Base-by-base conservation (phyloP, 2,329 filamentous ascomycete species). In the Fragosphaeria purpurea region DNA sequence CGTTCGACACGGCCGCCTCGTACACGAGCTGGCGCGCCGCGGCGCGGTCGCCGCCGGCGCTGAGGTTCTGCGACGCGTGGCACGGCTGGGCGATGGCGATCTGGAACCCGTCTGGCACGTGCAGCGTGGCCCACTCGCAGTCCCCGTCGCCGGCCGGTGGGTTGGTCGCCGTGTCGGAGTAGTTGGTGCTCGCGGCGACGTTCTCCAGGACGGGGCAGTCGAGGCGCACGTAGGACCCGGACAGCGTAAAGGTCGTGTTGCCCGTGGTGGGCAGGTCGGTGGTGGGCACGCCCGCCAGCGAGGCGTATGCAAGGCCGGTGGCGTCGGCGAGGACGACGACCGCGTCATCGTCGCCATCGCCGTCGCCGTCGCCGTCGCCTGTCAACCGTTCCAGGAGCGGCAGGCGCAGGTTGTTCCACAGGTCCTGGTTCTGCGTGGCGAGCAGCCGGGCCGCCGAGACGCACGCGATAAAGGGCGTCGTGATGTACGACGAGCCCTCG, bases 371-470 rank as follows among this genome's bases (percentile, higher is more conserved):
- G 22, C 34, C 35, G 13, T 8, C 13, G 6, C 13, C 38, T 32
- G 52, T 50, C 10, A 54, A 44, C 10, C 4, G 6, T 42, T 52
- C 53, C 30, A 54, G 33, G 40, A 39, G 22, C 2, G 53, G 53
- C 6, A 55, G 33, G 7, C 50, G 50, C 6, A 50, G 11, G 42
- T 52, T 55, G 35, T 50, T 50, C 53, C 53, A 55, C 6, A 50
- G 30, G 32, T 55, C 50, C 49, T 52, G 50, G 45, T 46, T 55
- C 22, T 45, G 50, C 22, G 3, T 47, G 44, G 41, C 34, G 4
- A 50, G 41, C 34, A 52, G 12, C n/a, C 30, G 13, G 11, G 51
- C 41, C 22, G 37, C 32, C 45, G 22, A 22, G 22, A 22, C 22
- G 22, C 22, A 22, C 22, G 22, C 22, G 22, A 22, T 22, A 22